Evolutionary conservation across 106 monocot genomes (phyloP).

Genomic region (Dendrobium catenatum): DNA sequence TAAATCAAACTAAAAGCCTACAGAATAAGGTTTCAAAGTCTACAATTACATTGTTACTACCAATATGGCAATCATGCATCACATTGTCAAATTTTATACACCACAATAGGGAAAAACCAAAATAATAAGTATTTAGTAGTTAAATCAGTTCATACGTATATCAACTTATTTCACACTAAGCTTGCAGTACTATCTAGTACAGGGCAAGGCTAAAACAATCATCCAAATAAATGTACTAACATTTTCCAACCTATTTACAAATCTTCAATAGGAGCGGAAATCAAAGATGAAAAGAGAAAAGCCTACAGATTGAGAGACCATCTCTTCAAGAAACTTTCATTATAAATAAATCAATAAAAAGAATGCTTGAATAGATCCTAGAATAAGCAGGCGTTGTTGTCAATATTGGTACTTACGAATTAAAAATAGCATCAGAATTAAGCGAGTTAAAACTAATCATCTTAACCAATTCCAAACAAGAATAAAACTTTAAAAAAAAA

Average conservation of each 20-base stretch:
- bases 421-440: background rate
- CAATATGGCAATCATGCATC: background rate
- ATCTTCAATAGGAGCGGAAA: background rate
- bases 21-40: background rate
- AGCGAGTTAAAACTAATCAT: too few species aligned
- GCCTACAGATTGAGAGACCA: background rate
- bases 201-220: background rate
- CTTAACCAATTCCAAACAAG: background rate
- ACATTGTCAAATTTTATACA: background rate
- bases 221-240: too few species aligned
- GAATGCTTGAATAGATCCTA: background rate
- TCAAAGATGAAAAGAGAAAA: background rate
- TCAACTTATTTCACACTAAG: background rate
- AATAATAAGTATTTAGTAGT: background rate
- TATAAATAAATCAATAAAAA: background rate
- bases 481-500: background rate
- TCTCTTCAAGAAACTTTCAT: background rate
- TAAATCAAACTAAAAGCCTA: background rate
- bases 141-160: background rate
- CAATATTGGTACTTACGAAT: background rate
- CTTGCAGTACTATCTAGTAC: background rate
- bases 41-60: background rate
- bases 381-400: background rate
- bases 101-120: background rate
- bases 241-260: too few species aligned